These are phyloP conservation scores for Talaromyces sp. DNA, from an alignment of 2,329 filamentous ascomycete genomes.

Conservation along the genomic window DNA sequence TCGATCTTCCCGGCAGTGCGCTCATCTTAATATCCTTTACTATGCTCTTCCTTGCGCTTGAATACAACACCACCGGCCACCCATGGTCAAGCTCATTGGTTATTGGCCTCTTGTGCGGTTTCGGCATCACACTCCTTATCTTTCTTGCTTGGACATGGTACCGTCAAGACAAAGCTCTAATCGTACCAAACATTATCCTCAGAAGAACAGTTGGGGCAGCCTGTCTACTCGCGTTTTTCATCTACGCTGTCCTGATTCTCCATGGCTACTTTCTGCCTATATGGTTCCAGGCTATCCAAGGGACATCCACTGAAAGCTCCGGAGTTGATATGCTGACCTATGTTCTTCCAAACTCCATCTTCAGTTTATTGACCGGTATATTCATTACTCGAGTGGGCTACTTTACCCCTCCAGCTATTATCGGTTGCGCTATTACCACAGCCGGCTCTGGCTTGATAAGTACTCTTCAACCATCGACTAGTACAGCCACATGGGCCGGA, in stretches of 20 bases:
- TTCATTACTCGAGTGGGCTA: slow-evolving; percentile 29
- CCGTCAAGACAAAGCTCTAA: slow-evolving; percentile 23
- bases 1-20: slow-evolving; percentile 26
- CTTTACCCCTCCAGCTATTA: slow-evolving; percentile 26
- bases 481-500: slow-evolving; percentile 24
- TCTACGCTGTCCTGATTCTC: slow-evolving; percentile 24
- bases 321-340: slow-evolving; percentile 24
- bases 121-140: slow-evolving; percentile 22
- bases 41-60: slow-evolving; percentile 27
- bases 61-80: slow-evolving; percentile 28
- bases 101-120: slow-evolving; percentile 26
- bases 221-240: slow-evolving; percentile 31
- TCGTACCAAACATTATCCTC: slow-evolving; percentile 23
- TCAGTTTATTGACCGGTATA: slow-evolving; percentile 28
- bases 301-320: slow-evolving; percentile 16
- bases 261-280: slow-evolving; percentile 28
- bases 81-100: slow-evolving; percentile 25
- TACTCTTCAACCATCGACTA: slow-evolving; percentile 30
- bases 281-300: slow-evolving; percentile 28
- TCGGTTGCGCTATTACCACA: slow-evolving; percentile 28
- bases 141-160: slow-evolving; percentile 26
- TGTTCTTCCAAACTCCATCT: slow-evolving; percentile 34
- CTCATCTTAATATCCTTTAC: slow-evolving; percentile 27
- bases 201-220: slow-evolving; percentile 22
- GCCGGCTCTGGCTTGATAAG: slow-evolving; percentile 34